Percentiles rank a stretch among this genome's conserved stretches.
Evolutionary conservation across 225 moss, liverwort and hornwort species (phyloP).

Genomic region (Neckera pumila): DNA sequence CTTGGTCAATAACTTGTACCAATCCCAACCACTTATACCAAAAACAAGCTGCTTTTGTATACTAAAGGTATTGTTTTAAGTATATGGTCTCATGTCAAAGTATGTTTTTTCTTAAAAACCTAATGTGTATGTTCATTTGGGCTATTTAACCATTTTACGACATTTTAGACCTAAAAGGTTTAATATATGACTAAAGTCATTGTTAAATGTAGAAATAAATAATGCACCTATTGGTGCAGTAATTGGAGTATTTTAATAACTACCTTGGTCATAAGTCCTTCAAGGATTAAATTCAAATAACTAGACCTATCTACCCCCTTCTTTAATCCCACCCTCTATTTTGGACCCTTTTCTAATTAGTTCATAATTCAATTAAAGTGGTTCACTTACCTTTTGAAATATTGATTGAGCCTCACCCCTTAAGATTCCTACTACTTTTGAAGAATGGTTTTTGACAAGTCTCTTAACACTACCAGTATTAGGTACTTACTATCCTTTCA

Average conservation of each 20-base stretch:
- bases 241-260: background rate
- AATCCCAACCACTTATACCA: background rate
- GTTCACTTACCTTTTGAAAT: background rate
- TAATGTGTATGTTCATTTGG: rapidly evolving
- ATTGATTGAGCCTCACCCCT: rapidly evolving
- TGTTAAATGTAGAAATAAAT: background rate
- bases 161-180: background rate
- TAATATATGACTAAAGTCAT: background rate
- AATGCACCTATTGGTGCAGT: background rate
- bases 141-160: background rate
- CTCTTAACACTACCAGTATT: background rate
- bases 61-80: background rate
- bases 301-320: rapidly evolving
- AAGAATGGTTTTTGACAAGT: background rate
- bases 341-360: rapidly evolving
- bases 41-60: background rate
- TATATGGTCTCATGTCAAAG: background rate
- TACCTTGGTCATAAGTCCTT: background rate
- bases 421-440: background rate
- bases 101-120: background rate
- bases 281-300: background rate
- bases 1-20: background rate
- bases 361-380: background rate
- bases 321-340: rapidly evolving
- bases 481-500: background rate